A percentile compares a stretch with the other conserved stretches of the same genome.
Evolutionary conservation across 2,329 filamentous ascomycete genomes (phyloP).

Genomic region (Diaporthe ampelina): DNA sequence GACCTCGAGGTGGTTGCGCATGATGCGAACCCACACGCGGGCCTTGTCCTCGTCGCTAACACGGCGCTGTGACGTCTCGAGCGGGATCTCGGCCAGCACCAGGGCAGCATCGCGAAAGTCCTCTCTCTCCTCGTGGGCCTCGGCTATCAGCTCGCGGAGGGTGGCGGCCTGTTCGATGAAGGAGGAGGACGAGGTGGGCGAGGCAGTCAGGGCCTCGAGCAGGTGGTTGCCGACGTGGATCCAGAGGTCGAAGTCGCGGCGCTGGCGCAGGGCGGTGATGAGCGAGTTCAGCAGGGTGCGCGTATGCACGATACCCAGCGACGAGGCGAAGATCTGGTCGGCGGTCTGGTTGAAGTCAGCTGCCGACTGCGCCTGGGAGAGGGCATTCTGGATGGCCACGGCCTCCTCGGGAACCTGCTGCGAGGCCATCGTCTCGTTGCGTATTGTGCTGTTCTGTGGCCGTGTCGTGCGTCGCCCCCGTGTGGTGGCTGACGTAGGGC

Average conservation of each 20-base stretch:
- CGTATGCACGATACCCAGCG: constrained; percentile 81
- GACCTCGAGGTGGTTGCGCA: constrained; percentile 92
- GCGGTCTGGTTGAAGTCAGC: constrained; percentile 77
- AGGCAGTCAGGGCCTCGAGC: constrained; percentile 75
- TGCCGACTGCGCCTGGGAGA: constrained; percentile 40
- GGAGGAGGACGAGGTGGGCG: constrained; percentile 68
- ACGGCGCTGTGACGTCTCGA: constrained; percentile 89
- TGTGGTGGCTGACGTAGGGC: not conserved
- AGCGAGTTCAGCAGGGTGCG: constrained; percentile 79
- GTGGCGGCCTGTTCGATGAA: constrained; percentile 88
- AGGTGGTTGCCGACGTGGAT: constrained; percentile 83
- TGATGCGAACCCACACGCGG: constrained; percentile 91
- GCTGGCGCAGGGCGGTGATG: constrained; percentile 70
- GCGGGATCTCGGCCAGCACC: constrained; percentile 84
- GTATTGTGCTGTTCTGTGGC: not conserved
- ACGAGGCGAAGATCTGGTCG: constrained; percentile 76
- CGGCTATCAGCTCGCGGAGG: constrained; percentile 84
- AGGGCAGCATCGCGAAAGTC: constrained; percentile 85
- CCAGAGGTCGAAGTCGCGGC: constrained; percentile 75
- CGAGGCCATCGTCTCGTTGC: constrained; percentile 33
- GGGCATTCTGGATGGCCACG: constrained; percentile 35
- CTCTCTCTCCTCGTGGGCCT: constrained; percentile 85
- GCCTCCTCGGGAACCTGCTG: constrained; percentile 38
- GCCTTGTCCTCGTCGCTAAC: constrained; percentile 87
- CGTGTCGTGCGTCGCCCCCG: not conserved